Percentiles rank a stretch among this genome's conserved stretches.
Evolutionary conservation across 1,284 basidiomycete species (phyloP).

Genomic region (Austroboletus niveus): DNA sequence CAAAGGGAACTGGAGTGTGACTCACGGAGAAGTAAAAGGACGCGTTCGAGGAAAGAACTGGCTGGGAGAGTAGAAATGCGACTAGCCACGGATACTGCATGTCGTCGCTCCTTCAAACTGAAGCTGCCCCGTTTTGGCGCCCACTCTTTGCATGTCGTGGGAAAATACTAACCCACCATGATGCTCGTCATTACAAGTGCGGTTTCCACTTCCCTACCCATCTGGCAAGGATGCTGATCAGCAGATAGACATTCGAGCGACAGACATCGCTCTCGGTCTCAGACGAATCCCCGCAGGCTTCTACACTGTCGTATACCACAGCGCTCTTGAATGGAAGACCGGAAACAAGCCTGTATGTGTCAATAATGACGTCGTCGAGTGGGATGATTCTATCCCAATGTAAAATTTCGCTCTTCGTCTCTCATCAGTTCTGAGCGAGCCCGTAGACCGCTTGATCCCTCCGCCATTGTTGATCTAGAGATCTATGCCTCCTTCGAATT

Average conservation of each 20-base stretch:
- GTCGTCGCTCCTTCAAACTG: no score
- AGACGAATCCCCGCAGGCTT: slow-evolving; percentile 1
- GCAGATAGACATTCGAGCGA: background rate
- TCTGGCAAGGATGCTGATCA: no score
- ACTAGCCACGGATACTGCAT: no score
- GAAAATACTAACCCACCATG: no score
- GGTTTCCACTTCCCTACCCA: no score
- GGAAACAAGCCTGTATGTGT: background rate
- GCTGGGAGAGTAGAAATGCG: no score
- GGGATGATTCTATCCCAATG: slow-evolving; percentile 1
- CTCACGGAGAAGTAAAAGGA: no score
- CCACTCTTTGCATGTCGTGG: no score
- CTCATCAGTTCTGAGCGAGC: background rate
- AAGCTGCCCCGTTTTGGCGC: no score
- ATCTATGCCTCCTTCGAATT: background rate
- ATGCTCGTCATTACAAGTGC: no score
- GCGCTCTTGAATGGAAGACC: background rate
- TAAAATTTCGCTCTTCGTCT: background rate
- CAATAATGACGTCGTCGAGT: background rate
- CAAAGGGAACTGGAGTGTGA: no score
- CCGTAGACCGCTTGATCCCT: background rate
- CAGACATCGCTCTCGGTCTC: background rate
- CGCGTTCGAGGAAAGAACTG: no score
- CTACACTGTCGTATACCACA: background rate
- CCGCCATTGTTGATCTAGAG: background rate